phyloP scores from a whole-genome alignment of 2,329 filamentous ascomycete species.

The Sordariomycetes sp. region DNA sequence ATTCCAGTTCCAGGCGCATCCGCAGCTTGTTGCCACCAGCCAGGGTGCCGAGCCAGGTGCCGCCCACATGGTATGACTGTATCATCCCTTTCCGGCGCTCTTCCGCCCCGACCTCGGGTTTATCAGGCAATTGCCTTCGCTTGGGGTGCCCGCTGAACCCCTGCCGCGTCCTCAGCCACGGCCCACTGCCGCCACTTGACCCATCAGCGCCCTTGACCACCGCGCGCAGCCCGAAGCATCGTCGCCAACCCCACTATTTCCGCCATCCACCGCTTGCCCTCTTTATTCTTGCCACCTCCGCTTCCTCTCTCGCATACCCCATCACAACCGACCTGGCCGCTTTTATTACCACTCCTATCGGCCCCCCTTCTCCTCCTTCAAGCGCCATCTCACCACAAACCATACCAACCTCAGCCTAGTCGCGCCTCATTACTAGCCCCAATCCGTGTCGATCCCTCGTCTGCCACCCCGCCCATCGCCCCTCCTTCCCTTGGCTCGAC shows the following conservation, averaged over 20 bases:
- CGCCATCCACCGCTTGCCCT: slow-evolving; percentile 4
- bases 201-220: not conserved
- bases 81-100: not conserved
- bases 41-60: not conserved
- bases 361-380: not conserved
- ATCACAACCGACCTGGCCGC: not conserved
- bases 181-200: not conserved
- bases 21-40: not conserved
- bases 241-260: not conserved
- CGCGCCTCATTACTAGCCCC: not conserved
- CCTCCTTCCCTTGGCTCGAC: not conserved
- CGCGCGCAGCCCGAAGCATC: not conserved
- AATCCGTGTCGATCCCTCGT: not conserved
- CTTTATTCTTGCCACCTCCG: slow-evolving; percentile 6
- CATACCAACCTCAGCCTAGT: not conserved
- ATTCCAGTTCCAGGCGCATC: not conserved
- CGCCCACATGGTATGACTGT: not conserved
- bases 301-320: slow-evolving; percentile 5
- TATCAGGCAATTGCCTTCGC: not conserved
- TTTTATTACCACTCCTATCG: not conserved
- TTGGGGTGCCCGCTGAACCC: not conserved
- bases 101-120: not conserved
- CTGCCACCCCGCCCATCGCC: not conserved
- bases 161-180: not conserved
- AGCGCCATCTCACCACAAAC: slow-evolving; percentile 1